Conservation (phyloP, 768 basidiomycete genomes). For the Suillus spraguei region DNA sequence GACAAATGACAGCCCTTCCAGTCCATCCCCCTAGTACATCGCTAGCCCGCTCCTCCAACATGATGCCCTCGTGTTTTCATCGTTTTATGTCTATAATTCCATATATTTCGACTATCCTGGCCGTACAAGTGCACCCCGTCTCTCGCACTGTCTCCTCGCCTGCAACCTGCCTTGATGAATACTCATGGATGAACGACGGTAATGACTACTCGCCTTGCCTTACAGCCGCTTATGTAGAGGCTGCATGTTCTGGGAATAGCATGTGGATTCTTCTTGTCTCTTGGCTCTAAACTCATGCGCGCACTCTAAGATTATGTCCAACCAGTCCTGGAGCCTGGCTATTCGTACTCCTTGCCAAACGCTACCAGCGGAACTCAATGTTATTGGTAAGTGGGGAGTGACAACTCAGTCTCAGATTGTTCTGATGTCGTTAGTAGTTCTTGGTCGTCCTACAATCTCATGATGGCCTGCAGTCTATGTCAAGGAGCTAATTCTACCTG, state of each 20-base stretch:
- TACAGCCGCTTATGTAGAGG: conserved; percentile 32
- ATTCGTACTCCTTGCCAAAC: conserved; percentile 26
- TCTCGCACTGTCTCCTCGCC: conserved; percentile 14
- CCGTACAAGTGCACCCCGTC: conserved; percentile 15
- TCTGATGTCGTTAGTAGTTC: conserved; percentile 38
- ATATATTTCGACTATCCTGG: conserved; percentile 1
- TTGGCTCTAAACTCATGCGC: background rate
- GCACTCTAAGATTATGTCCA: conserved; percentile 26
- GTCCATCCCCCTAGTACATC: background rate
- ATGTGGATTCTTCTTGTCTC: conserved; percentile 9
- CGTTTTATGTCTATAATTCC: background rate
- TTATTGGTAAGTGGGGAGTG: conserved; percentile 27
- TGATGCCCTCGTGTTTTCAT: background rate
- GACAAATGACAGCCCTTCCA: too few species aligned
- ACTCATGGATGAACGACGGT: conserved; percentile 29
- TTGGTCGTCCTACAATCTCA: conserved; percentile 58
- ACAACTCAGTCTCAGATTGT: background rate
- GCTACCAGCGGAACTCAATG: conserved; percentile 27
- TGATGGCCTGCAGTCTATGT: conserved; percentile 53
- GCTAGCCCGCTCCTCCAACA: background rate
- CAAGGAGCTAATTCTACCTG: conserved; percentile 33
- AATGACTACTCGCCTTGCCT: conserved; percentile 23
- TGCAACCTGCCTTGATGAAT: conserved; percentile 19
- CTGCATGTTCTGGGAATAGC: conserved; percentile 29
- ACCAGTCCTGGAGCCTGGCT: conserved; percentile 20